Evolutionary conservation across 1,284 basidiomycete species (phyloP).

Genomic region (Sporisorium reilianum): DNA sequence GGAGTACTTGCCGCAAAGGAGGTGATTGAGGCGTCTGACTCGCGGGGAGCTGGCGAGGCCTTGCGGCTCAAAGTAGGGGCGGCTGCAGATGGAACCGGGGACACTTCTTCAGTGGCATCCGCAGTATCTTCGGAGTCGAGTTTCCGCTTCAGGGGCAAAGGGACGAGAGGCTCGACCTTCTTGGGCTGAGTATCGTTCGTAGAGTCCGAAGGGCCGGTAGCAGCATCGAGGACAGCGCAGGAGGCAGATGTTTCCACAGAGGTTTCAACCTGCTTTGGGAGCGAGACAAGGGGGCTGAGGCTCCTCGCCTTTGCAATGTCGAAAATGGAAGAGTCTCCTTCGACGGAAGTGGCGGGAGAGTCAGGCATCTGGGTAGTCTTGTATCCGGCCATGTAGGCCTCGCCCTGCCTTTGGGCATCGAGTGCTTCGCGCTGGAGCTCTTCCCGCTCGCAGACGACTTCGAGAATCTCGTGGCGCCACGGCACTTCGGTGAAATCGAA

Average conservation of each 20-base stretch:
- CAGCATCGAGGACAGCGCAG: too few relatives aligned
- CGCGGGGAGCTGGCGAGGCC: too few relatives aligned
- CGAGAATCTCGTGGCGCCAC: conserved; percentile 12
- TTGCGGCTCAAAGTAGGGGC: background rate
- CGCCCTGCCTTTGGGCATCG: conserved; percentile 12
- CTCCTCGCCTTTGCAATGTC: background rate
- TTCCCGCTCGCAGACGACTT: conserved; percentile 3
- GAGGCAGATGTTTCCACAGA: background rate
- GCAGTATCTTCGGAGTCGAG: background rate
- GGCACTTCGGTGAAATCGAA: conserved; percentile 1
- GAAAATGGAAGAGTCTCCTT: background rate
- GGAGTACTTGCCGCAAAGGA: background rate
- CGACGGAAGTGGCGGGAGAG: conserved; percentile 12
- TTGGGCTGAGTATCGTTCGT: too few relatives aligned
- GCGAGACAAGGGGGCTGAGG: background rate
- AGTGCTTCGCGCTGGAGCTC: conserved; percentile 7
- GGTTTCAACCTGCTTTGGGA: background rate
- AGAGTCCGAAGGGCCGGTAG: background rate
- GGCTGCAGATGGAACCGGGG: background rate
- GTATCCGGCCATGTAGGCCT: conserved; percentile 14
- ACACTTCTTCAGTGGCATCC: background rate
- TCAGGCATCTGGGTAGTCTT: background rate
- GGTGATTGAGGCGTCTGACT: background rate
- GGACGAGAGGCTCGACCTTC: background rate
- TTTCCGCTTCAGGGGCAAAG: conserved; percentile 11